phyloP scores from a whole-genome alignment of 2,329 filamentous ascomycete species.

The Hypocrella siamensis region DNA sequence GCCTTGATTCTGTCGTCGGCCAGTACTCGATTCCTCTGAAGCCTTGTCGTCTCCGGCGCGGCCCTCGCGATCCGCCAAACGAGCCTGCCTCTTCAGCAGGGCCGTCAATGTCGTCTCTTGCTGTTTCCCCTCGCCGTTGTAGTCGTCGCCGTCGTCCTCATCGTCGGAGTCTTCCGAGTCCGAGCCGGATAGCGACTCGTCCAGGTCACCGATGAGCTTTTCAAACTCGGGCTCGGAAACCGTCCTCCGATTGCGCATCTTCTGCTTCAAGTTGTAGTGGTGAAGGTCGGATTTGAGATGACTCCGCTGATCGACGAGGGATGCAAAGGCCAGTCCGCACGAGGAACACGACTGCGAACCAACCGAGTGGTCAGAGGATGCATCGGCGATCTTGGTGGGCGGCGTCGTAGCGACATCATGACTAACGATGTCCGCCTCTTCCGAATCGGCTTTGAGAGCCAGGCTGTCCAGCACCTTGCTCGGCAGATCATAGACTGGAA shows the following conservation, averaged over 20 bases:
- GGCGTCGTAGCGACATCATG: conserved; percentile 10
- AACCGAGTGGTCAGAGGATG: conserved; percentile 22
- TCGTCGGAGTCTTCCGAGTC: conserved; percentile 53
- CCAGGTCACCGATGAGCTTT: conserved; percentile 66
- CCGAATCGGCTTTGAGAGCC: conserved; percentile 24
- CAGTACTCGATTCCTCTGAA: conserved; percentile 19
- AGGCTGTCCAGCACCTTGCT: conserved; percentile 55
- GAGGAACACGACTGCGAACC: conserved; percentile 66
- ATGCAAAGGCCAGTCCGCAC: conserved; percentile 57
- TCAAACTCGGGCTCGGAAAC: conserved; percentile 77
- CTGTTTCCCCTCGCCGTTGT: conserved; percentile 12
- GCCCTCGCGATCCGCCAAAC: conserved; percentile 37
- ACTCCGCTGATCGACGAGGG: conserved; percentile 63
- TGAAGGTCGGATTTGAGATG: conserved; percentile 88
- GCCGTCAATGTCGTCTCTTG: conserved; percentile 60
- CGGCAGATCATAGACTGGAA: conserved; percentile 67
- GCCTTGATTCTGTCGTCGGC: conserved; percentile 38
- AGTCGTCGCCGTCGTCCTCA: conserved; percentile 37
- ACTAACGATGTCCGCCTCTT: conserved; percentile 9
- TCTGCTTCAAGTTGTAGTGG: conserved; percentile 88
- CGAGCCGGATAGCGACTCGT: conserved; percentile 86
- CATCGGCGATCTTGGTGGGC: conserved; percentile 8
- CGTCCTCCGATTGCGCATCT: conserved; percentile 54
- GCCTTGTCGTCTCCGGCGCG: conserved; percentile 35
- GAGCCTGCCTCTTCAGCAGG: conserved; percentile 71